These are phyloP conservation scores for Brassica hybrid DNA, from an alignment of 441 rosid species.

Conservation along the genomic window DNA sequence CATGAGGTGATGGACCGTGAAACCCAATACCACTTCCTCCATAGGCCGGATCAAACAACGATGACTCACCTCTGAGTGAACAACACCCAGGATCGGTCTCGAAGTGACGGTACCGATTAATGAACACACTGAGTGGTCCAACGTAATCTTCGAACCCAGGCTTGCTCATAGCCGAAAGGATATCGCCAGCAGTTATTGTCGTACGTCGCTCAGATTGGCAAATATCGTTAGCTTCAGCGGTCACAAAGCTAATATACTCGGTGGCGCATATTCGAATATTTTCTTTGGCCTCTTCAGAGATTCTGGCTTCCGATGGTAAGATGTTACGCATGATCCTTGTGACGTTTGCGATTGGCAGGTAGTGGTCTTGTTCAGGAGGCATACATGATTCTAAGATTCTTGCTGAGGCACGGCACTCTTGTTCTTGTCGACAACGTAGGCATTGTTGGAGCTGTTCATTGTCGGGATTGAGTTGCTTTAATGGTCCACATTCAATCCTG, in stretches of 20 bases:
- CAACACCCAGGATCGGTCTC: conserved; percentile 49
- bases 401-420: conserved; percentile 1
- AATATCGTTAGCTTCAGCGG: conserved; percentile 84
- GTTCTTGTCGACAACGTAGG: background rate
- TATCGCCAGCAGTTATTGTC: conserved; percentile 81
- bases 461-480: conserved; percentile 22
- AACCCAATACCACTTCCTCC: conserved; percentile 27
- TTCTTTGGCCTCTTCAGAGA: conserved; percentile 88
- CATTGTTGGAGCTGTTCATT: conserved; percentile 2
- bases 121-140: conserved; percentile 57
- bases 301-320: conserved; percentile 71
- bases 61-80: conserved; percentile 34
- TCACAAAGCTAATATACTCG: conserved; percentile 85
- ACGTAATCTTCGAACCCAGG: conserved; percentile 81
- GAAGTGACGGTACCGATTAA: conserved; percentile 58
- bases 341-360: conserved; percentile 84
- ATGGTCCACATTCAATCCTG: conserved; percentile 18
- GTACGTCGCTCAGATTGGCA: conserved; percentile 89
- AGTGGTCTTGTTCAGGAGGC: conserved; percentile 70
- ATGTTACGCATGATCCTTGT: conserved; percentile 77
- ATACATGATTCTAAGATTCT: conserved; percentile 27
- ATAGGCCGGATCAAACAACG: conserved; percentile 9
- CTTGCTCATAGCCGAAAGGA: conserved; percentile 87
- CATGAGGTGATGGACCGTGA: background rate
- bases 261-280: conserved; percentile 80